phyloP scores from a whole-genome alignment of 139 green algal genomes.

The Asterochloris sp. region DNA sequence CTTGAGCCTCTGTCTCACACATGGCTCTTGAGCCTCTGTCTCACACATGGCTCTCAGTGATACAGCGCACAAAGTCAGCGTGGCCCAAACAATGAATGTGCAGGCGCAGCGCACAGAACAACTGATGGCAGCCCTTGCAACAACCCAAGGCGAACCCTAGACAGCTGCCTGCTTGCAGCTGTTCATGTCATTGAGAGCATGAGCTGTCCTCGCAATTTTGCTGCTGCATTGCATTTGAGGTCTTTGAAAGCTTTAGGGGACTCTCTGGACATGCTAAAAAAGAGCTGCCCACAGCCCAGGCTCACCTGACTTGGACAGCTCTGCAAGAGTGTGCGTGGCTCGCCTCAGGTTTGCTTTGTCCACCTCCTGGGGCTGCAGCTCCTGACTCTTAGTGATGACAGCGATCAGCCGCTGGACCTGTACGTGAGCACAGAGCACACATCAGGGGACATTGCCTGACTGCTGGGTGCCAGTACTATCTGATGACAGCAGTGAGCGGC shows the following conservation, averaged over 20 bases:
- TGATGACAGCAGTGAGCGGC: neutral
- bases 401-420: slow-evolving; percentile 22
- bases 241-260: neutral
- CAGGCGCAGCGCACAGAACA: no score
- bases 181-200: no score
- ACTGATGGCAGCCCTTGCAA: no score
- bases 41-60: no score
- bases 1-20: no score
- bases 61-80: no score
- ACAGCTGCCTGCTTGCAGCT: no score
- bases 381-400: slow-evolving; percentile 21
- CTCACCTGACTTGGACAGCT: slow-evolving; percentile 62
- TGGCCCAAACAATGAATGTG: no score
- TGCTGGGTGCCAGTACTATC: neutral
- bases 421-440: neutral
- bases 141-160: no score
- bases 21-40: no score
- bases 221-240: neutral
- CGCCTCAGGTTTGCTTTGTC: slow-evolving; percentile 44
- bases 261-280: neutral
- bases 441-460: neutral
- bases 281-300: slow-evolving; percentile 10
- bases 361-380: neutral
- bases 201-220: neutral
- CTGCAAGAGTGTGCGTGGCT: slow-evolving; percentile 54